Evolutionary conservation across 2,329 filamentous ascomycete species (phyloP).

Genomic region (Diplocarpon rosae): DNA sequence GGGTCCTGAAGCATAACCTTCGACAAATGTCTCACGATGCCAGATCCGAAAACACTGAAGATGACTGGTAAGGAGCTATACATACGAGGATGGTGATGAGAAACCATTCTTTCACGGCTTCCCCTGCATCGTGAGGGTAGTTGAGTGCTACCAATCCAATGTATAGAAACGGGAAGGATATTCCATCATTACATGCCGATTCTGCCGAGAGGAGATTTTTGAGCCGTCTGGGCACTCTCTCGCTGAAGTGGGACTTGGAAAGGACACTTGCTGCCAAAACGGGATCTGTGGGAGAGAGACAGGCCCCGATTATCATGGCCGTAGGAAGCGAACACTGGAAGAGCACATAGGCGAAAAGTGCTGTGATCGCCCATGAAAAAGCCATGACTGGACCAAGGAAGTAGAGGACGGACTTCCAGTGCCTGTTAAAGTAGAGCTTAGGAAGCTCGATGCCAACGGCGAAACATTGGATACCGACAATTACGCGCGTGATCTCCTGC

Average conservation of each 20-base stretch:
- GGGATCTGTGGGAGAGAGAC: conserved; percentile 45
- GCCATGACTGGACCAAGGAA: conserved; percentile 23
- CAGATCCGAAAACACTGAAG: too few relatives aligned
- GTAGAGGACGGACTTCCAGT: conserved; percentile 22
- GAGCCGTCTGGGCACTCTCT: conserved; percentile 38
- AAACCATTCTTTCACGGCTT: conserved; percentile 39
- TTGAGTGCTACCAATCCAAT: conserved; percentile 37
- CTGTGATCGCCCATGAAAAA: conserved; percentile 17
- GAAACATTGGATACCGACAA: conserved; percentile 60
- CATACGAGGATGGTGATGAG: conserved; percentile 36
- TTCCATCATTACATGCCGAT: conserved; percentile 44
- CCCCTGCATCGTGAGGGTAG: conserved; percentile 26
- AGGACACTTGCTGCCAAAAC: conserved; percentile 43
- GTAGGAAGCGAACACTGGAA: conserved; percentile 36
- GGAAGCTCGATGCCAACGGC: conserved; percentile 60
- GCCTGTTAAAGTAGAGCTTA: conserved; percentile 27
- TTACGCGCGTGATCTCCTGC: conserved; percentile 59
- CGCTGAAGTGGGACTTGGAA: conserved; percentile 40
- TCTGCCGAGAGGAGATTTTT: conserved; percentile 42
- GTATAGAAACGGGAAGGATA: conserved; percentile 45
- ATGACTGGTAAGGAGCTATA: too few relatives aligned
- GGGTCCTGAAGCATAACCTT: too few relatives aligned
- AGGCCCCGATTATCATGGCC: conserved; percentile 40
- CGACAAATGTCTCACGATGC: too few relatives aligned
- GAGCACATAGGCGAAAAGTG: conserved; percentile 26